Evolutionary conservation across 768 basidiomycete species (phyloP), one percentile per base, ranked within the genome.

Genomic region (Exidia glandulosa): DNA sequence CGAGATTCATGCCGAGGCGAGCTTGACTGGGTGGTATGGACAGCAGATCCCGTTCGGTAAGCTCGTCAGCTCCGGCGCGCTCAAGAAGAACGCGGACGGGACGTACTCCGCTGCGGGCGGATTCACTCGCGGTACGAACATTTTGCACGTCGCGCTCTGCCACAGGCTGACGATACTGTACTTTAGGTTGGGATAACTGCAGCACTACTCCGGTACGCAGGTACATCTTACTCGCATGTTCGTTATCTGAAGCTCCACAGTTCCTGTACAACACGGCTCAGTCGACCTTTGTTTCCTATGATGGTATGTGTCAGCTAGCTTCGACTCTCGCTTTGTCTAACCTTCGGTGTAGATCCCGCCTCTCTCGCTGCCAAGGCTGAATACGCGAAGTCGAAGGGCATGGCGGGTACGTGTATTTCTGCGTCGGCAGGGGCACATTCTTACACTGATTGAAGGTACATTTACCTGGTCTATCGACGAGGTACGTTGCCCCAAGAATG

Each of bases 121-220:
- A 14, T 81, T 79, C 64, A 80, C 77, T 3, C 75, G 76, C 72
- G 79, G 81, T 79, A 60, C 16, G 73, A 65, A 9, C 10, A 34
- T 25, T 48, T 57, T 16, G 4, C 47, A 13, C 19, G 10, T 12
- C 0, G 6, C 23, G 19, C 16, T 45, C 3, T 25, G 19, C 2
- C 25, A 29, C 14, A 37, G 48, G 50, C 45, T 58, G n/a, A 60
- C 27, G 16, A 45, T 19, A 14, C 45, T 32, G 16, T 12, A 57
- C 41, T 70, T 72, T 64, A 80, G 82, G 66, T 7, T 88, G 87
- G 87, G 85, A 87, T 68, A 69, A 78, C 54, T 88, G 85, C 72
- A 85, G 84, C 57, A 77, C 80, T 63, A 87, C 86, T 30, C 87
- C 85, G n/a, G n/a, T n/a, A n/a, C n/a, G n/a, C 67, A 66, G 64